Evolutionary conservation across 2,329 filamentous ascomycete genomes (phyloP).

Genomic region (Cladosporium sp.): DNA sequence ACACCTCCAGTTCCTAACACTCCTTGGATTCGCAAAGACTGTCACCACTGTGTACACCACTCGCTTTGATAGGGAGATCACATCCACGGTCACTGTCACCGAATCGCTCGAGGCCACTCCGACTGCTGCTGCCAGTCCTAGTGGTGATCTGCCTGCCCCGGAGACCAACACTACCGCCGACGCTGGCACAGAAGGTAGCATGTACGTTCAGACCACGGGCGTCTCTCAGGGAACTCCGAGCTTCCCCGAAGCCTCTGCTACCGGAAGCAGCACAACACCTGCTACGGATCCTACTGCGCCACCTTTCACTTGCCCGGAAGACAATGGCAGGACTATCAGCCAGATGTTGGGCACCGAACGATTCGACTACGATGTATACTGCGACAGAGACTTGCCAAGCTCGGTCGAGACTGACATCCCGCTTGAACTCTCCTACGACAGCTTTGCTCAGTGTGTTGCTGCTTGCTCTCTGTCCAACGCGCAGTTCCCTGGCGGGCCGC

Average conservation of each 20-base stretch:
- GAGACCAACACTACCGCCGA: not conserved
- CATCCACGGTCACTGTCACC: slow-evolving; percentile 23
- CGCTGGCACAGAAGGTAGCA: slow-evolving; percentile 13
- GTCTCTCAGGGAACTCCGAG: slow-evolving; percentile 14
- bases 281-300: slow-evolving; percentile 28
- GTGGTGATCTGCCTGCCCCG: not conserved
- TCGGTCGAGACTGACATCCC: slow-evolving; percentile 27
- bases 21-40: slow-evolving; percentile 24
- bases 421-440: slow-evolving; percentile 31
- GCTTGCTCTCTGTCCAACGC: slow-evolving; percentile 37
- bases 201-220: slow-evolving; percentile 12
- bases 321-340: slow-evolving; percentile 34
- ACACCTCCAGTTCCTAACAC: slow-evolving; percentile 23
- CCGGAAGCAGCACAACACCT: not conserved
- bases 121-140: not conserved
- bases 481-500: slow-evolving; percentile 26
- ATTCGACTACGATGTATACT: slow-evolving; percentile 38
- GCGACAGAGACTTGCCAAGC: slow-evolving; percentile 32
- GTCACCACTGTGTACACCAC: slow-evolving; percentile 28
- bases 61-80: slow-evolving; percentile 20
- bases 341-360: slow-evolving; percentile 35
- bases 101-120: not conserved
- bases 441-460: slow-evolving; percentile 35
- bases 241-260: slow-evolving; percentile 20
- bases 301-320: slow-evolving; percentile 35